These are phyloP conservation scores for Volutella citrinella DNA, from an alignment of 2,329 filamentous ascomycete genomes.

Conservation along the genomic window DNA sequence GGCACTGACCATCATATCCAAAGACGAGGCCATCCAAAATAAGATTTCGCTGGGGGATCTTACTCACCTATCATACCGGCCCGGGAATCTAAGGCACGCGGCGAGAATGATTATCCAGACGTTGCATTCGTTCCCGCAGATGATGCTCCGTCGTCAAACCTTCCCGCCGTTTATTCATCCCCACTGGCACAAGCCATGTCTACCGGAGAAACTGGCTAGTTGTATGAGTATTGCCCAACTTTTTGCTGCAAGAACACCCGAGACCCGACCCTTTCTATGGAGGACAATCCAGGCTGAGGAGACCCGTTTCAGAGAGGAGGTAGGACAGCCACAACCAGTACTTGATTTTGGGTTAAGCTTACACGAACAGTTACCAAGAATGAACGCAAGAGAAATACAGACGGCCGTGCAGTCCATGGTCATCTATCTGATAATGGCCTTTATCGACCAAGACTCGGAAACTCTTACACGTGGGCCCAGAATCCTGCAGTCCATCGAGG, in stretches of 20 bases:
- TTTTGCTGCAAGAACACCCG: constrained; percentile 18
- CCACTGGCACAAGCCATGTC: constrained; percentile 16
- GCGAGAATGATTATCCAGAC: constrained; percentile 21
- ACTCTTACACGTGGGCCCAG: constrained; percentile 3
- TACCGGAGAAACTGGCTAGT: constrained; percentile 20
- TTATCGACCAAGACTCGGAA: constrained; percentile 15
- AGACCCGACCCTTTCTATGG: constrained; percentile 26
- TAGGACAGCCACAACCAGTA: not conserved
- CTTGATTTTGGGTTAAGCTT: not conserved
- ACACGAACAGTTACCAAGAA: constrained; percentile 1
- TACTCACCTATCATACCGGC: constrained; percentile 9
- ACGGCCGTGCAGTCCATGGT: constrained; percentile 21
- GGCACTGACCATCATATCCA: not conserved
- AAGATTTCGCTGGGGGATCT: constrained; percentile 8
- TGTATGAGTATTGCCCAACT: constrained; percentile 26
- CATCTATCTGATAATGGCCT: constrained; percentile 30
- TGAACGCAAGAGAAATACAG: constrained; percentile 12
- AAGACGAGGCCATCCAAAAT: not conserved
- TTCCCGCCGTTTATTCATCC: constrained; percentile 31
- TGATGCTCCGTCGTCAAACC: constrained; percentile 29
- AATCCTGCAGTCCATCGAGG: constrained; percentile 18
- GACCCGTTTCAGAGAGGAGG: constrained; percentile 16
- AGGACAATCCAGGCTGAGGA: constrained; percentile 22
- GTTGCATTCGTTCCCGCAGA: constrained; percentile 26
- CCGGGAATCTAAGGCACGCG: constrained; percentile 11